Evolutionary conservation across 768 basidiomycete species (phyloP).

Genomic region (Suillus alpinus): DNA sequence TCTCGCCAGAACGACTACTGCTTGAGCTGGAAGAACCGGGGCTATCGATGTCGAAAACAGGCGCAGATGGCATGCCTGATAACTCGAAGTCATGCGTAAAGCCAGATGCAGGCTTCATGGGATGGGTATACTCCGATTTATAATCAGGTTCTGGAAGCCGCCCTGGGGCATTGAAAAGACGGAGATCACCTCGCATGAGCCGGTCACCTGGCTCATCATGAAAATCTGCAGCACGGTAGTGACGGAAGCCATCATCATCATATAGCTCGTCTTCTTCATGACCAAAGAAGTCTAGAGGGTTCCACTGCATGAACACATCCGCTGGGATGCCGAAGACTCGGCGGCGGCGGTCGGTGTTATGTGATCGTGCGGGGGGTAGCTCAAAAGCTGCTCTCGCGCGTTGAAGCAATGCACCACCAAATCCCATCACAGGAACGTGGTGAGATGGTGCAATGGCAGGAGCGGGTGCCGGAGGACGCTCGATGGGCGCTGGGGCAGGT

Average conservation of each 20-base stretch:
- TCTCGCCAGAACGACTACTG: conserved; percentile 26
- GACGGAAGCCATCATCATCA: conserved; percentile 16
- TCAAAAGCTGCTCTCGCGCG: conserved; percentile 24
- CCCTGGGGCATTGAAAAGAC: not conserved
- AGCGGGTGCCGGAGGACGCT: conserved; percentile 22
- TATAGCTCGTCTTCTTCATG: conserved; percentile 15
- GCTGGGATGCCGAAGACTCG: conserved; percentile 24
- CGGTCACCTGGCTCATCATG: not conserved
- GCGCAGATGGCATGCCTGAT: conserved; percentile 25
- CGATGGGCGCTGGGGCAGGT: conserved; percentile 17
- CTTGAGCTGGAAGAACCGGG: conserved; percentile 22
- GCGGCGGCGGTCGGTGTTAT: conserved; percentile 6
- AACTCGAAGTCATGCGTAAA: conserved; percentile 68
- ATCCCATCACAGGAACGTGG: conserved; percentile 55
- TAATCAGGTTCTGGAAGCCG: conserved; percentile 42
- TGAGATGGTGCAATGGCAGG: conserved; percentile 49
- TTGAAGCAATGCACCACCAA: conserved; percentile 64
- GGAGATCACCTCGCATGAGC: conserved; percentile 1
- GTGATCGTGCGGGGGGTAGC: conserved; percentile 9
- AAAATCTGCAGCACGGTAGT: conserved; percentile 8
- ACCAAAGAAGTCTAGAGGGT: conserved; percentile 21
- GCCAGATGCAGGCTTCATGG: conserved; percentile 50
- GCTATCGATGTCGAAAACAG: conserved; percentile 44
- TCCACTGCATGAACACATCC: conserved; percentile 29
- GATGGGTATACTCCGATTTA: conserved; percentile 62